phyloP scores from a whole-genome alignment of 2,329 filamentous ascomycete species.

The Colletotrichum magnum region DNA sequence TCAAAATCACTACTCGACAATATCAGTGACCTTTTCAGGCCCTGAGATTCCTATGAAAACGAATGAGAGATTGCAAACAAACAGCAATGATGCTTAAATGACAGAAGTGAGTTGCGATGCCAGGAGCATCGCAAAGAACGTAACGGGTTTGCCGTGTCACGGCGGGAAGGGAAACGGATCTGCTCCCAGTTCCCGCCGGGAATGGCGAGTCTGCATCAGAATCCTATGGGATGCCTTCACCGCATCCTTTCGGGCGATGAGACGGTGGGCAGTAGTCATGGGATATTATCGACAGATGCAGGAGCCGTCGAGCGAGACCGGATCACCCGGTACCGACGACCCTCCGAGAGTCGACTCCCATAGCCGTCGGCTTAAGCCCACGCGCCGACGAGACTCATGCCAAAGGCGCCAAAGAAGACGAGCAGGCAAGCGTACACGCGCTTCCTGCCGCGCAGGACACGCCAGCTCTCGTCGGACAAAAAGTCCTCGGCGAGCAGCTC shows the following conservation, averaged over 20 bases:
- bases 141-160: background rate
- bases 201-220: background rate
- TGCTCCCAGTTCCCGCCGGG: too few relatives aligned
- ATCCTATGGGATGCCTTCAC: slow-evolving; percentile 12
- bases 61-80: background rate
- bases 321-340: background rate
- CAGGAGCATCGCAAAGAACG: background rate
- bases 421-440: slow-evolving; percentile 69
- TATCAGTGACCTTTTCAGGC: background rate
- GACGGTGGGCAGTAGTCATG: background rate
- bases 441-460: slow-evolving; percentile 64
- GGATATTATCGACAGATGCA: too few relatives aligned
- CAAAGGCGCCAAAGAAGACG: slow-evolving; percentile 71
- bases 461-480: slow-evolving; percentile 74
- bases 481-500: slow-evolving; percentile 82
- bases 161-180: background rate
- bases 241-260: slow-evolving; percentile 12
- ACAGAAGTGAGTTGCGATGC: too few relatives aligned
- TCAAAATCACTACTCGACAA: background rate
- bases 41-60: background rate
- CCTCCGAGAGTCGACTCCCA: background rate
- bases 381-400: slow-evolving; percentile 75
- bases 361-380: slow-evolving; percentile 63
- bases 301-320: background rate
- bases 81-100: background rate